Percentiles rank a stretch among this genome's conserved stretches.
Evolutionary conservation across 1,139 yeast species (phyloP).

Genomic region (Meyerozyma guilliermondii): DNA sequence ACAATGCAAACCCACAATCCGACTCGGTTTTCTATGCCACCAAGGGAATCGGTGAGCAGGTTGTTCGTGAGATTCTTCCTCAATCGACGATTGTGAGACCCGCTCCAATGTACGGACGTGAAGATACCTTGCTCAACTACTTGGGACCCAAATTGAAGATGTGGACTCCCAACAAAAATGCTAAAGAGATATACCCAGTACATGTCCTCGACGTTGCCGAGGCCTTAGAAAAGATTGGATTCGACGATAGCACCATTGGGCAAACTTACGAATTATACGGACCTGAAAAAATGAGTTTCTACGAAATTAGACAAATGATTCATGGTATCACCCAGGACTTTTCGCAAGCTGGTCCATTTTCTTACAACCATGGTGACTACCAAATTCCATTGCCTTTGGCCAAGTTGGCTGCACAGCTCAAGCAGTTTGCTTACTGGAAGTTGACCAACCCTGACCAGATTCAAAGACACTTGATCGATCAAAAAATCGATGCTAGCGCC

Average conservation of each 20-base stretch:
- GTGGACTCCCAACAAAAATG: conserved; percentile 62
- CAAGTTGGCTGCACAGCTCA: conserved; percentile 41
- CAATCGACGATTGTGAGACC: conserved; percentile 86
- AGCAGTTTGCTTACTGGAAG: conserved; percentile 62
- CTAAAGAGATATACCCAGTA: conserved; percentile 66
- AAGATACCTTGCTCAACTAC: conserved; percentile 66
- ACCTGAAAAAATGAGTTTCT: conserved; percentile 58
- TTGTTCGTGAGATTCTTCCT: conserved; percentile 63
- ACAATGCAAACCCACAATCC: conserved; percentile 69
- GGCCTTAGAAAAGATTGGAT: conserved; percentile 75
- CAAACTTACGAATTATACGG: conserved; percentile 74
- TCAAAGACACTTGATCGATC: conserved; percentile 71
- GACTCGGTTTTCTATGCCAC: conserved; percentile 71
- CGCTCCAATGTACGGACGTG: conserved; percentile 74
- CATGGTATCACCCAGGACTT: conserved; percentile 58
- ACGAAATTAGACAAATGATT: conserved; percentile 67
- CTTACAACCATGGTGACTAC: conserved; percentile 51
- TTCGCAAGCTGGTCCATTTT: conserved; percentile 50
- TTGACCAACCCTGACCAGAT: conserved; percentile 70
- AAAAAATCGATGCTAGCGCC: conserved; percentile 56
- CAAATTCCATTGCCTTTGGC: conserved; percentile 37
- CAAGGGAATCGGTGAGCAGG: conserved; percentile 74
- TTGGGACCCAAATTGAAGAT: conserved; percentile 52
- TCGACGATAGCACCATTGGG: conserved; percentile 76
- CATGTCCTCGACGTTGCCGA: conserved; percentile 75